Evolutionary conservation across 2,329 filamentous ascomycete genomes (phyloP).

Genomic region (Helicocarpus griseus): DNA sequence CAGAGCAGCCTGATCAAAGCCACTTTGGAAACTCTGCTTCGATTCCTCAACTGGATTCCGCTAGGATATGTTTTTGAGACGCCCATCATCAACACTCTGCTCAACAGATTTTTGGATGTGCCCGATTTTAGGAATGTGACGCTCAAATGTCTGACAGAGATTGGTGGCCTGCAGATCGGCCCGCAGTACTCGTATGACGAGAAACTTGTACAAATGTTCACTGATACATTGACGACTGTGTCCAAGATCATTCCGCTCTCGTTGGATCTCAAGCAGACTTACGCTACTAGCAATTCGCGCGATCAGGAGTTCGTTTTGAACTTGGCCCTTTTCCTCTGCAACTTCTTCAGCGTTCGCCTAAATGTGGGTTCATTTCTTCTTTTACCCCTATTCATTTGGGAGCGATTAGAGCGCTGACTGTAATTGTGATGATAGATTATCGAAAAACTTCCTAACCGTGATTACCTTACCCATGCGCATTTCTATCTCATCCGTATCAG

Average conservation of each 20-base stretch:
- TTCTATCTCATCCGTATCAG: conserved; percentile 98
- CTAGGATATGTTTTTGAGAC: conserved; percentile 99
- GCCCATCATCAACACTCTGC: conserved; percentile 84
- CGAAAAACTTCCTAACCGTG: conserved; percentile 88
- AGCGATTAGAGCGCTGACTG: neutral
- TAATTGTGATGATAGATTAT: conserved; percentile 52
- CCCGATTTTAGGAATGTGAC: conserved; percentile 96
- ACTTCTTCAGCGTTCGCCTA: conserved; percentile 91
- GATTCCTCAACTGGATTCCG: conserved; percentile 98
- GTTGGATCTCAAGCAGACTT: conserved; percentile 83
- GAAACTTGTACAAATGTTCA: conserved; percentile 96
- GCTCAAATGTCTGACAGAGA: conserved; percentile 92
- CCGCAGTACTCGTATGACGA: conserved; percentile 74
- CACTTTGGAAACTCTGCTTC: conserved; percentile 89
- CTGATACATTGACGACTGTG: conserved; percentile 85
- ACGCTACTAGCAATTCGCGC: conserved; percentile 78
- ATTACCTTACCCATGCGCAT: conserved; percentile 90
- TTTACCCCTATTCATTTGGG: neutral
- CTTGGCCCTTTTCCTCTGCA: conserved; percentile 87
- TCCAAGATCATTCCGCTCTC: conserved; percentile 85
- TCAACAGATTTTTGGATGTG: conserved; percentile 82
- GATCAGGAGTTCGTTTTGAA: conserved; percentile 99
- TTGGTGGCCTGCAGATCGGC: conserved; percentile 83
- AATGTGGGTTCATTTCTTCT: conserved; percentile 46
- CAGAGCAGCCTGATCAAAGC: conserved; percentile 86